Evolutionary conservation across 2,329 filamentous ascomycete genomes (phyloP).

Genomic region (Colletotrichum tabaci): DNA sequence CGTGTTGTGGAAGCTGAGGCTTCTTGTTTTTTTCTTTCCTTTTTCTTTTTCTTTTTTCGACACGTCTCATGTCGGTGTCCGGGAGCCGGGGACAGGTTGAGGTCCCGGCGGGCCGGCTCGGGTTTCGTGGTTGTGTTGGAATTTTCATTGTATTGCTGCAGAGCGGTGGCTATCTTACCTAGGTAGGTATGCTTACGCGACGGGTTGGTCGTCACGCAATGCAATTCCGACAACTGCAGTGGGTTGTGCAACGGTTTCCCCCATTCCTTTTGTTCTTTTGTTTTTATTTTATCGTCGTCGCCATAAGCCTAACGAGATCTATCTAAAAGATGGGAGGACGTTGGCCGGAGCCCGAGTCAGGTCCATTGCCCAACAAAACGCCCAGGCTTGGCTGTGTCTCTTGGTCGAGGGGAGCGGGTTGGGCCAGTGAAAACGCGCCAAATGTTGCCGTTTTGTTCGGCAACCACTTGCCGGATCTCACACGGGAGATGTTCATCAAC

Average conservation of each 20-base stretch:
- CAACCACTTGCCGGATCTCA: background rate
- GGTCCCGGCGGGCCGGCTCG: background rate
- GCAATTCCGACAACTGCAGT: background rate
- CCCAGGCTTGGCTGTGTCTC: slow-evolving; percentile 14
- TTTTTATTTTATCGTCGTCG: too few species aligned
- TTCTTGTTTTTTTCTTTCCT: too few species aligned
- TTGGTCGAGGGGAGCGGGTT: background rate
- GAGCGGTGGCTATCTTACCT: too few species aligned
- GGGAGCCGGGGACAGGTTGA: slow-evolving; percentile 5
- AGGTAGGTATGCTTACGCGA: background rate
- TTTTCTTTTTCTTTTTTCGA: background rate
- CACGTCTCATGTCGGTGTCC: slow-evolving; percentile 17
- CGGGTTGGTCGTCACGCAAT: background rate
- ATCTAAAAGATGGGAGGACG: background rate
- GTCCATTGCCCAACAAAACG: slow-evolving; percentile 1
- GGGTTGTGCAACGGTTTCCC: slow-evolving; percentile 1
- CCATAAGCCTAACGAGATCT: background rate
- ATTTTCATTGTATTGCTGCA: too few species aligned
- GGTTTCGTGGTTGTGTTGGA: slow-evolving; percentile 1
- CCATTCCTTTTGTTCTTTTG: background rate
- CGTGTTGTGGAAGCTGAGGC: slow-evolving; percentile 10
- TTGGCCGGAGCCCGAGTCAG: background rate
- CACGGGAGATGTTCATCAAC: background rate
- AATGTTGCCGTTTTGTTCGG: slow-evolving; percentile 22
- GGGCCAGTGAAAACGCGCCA: background rate